Evolutionary conservation across 2,329 filamentous ascomycete genomes (phyloP), one percentile per base, ranked within the genome.

Genomic region (Rhinocladiella mackenziei): DNA sequence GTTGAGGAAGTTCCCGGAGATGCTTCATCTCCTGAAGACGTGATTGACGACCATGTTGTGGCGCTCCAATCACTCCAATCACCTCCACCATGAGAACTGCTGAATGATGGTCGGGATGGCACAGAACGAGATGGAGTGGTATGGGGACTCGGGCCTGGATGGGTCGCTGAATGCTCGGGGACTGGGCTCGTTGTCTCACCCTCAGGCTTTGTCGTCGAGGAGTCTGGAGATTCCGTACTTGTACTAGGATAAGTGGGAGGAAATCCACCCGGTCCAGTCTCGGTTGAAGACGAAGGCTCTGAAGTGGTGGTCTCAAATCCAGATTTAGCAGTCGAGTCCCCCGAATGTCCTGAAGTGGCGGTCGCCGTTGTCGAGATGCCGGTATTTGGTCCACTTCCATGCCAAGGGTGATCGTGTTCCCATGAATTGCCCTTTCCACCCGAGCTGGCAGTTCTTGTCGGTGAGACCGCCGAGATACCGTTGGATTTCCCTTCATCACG

Each of bases 381-480:
- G 17, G 19, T 14, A n/a, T 30, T 15, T 4, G 45, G 39, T 11
- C 35, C 25, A 20, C 39, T 39, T 36, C 45, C 45, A 15, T 48
- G 45, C 45, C 45, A 48, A 7, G 45, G 45, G 32, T 48, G 45
- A 20, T 43, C 22, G 6, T 43, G 26, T 22, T 48, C 45, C 45
- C 45, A 48, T 17, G 39, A 48, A 8, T 25, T 39, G 17, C 25
- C 18, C 7, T 14, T 23, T 26, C 29, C 25, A 34, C 14, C 13
- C 17, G 9, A 14, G 15, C 13, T 29, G 13, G 22, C 6, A 3
- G 26, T 25, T 8, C 33, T 33, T 4, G 44, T 28, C 14, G 32
- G 28, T 11, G 28, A 0, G 8, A 10, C 26, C 28, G 28, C 19
- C 11, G 39, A 23, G 15, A 6, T 32, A 22, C 18, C n/a, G 30